Evolutionary conservation across 192 early-diverging fungal genomes (phyloP).

Genomic region (Cetraspora pellucida): DNA sequence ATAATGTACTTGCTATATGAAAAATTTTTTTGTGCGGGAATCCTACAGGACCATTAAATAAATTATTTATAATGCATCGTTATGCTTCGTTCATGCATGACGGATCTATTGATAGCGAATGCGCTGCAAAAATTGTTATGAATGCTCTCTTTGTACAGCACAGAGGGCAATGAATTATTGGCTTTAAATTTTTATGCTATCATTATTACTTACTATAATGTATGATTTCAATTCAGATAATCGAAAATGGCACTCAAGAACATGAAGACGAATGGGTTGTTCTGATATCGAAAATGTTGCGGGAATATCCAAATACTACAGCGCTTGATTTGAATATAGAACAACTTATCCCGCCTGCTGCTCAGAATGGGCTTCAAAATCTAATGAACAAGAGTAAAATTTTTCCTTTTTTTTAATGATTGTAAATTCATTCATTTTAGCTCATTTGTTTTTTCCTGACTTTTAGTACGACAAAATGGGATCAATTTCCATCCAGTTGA

Average conservation of each 20-base stretch:
- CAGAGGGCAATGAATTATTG: no score
- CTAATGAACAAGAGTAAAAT: constrained; percentile 13
- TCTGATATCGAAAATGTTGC: constrained; percentile 28
- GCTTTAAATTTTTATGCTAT: background rate
- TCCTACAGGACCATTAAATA: background rate
- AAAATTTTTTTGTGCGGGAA: background rate
- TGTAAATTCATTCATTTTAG: background rate
- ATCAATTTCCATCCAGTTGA: constrained; percentile 30
- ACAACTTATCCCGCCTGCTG: background rate
- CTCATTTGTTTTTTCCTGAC: background rate
- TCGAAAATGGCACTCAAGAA: background rate
- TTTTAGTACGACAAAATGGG: constrained; percentile 11
- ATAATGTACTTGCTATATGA: no score
- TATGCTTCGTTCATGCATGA: background rate
- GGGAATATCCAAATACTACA: constrained; percentile 5
- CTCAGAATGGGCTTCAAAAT: background rate
- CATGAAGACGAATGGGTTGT: constrained; percentile 33
- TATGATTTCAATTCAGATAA: constrained; percentile 18
- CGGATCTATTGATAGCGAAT: background rate
- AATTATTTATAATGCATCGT: background rate
- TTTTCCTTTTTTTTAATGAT: background rate
- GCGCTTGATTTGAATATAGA: constrained; percentile 15
- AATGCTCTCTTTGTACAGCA: background rate
- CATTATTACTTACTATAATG: background rate
- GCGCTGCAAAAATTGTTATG: background rate